These are phyloP conservation scores for Inga laurina DNA, from an alignment of 306 rosid species.

Conservation along the genomic window DNA sequence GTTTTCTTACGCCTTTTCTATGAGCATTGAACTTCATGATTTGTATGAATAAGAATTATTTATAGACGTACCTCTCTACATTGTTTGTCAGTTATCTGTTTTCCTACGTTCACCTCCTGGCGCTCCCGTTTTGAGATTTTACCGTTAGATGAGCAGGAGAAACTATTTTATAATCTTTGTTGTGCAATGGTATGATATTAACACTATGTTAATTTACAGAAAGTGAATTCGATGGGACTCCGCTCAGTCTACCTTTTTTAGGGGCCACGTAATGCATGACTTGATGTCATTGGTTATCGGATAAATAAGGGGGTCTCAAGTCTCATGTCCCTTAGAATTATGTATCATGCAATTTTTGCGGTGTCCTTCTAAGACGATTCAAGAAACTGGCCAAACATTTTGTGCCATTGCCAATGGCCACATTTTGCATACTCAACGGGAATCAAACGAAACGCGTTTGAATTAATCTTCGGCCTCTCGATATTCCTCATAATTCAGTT, in stretches of 20 bases:
- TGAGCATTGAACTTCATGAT: not conserved
- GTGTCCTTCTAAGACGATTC: not conserved
- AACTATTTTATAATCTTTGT: not conserved
- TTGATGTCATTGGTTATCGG: not conserved
- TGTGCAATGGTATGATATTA: not conserved
- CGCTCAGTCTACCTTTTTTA: not conserved
- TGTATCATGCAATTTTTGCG: not conserved
- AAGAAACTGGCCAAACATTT: not conserved
- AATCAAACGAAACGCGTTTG: not conserved
- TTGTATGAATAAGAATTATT: not conserved
- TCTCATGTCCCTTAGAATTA: not conserved
- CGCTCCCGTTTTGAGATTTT: not conserved
- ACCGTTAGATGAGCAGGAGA: not conserved
- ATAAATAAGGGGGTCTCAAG: not conserved
- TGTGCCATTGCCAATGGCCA: not conserved
- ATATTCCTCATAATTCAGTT: not conserved
- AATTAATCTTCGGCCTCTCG: not conserved
- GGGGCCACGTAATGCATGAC: not conserved
- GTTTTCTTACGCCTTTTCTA: not conserved
- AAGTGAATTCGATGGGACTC: not conserved
- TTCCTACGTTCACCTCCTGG: not conserved
- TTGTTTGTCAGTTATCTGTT: not conserved
- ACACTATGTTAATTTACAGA: not conserved
- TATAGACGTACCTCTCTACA: not conserved
- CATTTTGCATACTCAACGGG: not conserved